Evolutionary conservation across 108 stramenopile genomes (phyloP).

Genomic region (Conticribra weissflogii): DNA sequence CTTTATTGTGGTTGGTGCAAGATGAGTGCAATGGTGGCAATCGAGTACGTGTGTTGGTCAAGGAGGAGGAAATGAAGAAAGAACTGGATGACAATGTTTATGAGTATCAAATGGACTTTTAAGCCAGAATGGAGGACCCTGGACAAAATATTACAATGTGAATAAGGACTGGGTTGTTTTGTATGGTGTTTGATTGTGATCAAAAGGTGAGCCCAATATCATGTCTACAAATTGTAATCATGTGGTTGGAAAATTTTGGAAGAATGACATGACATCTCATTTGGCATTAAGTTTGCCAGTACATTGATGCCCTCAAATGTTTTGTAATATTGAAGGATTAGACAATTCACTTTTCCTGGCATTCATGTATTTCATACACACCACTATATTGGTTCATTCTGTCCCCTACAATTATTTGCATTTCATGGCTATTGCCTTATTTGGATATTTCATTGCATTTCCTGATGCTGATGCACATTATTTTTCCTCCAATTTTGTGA

Average conservation of each 20-base stretch:
- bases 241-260: background rate
- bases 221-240: background rate
- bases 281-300: slow-evolving; percentile 37
- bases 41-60: no score
- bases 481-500: no score
- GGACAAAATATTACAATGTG: slow-evolving; percentile 90
- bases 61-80: slow-evolving; percentile 13
- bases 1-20: slow-evolving; percentile 58
- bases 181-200: slow-evolving; percentile 9
- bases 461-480: no score
- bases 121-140: slow-evolving; percentile 86
- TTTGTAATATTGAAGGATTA: slow-evolving; percentile 39
- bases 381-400: slow-evolving; percentile 44
- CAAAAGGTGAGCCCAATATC: background rate
- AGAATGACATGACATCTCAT: slow-evolving; percentile 48
- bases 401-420: slow-evolving; percentile 35
- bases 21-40: slow-evolving; percentile 30
- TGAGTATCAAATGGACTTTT: slow-evolving; percentile 99
- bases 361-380: slow-evolving; percentile 12
- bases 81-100: slow-evolving; percentile 43
- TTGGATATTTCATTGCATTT: background rate
- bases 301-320: slow-evolving; percentile 47
- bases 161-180: slow-evolving; percentile 48
- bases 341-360: slow-evolving; percentile 54
- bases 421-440: background rate